Evolutionary conservation across 1,139 yeast species (phyloP).

Genomic region (Hanseniaspora sp.): DNA sequence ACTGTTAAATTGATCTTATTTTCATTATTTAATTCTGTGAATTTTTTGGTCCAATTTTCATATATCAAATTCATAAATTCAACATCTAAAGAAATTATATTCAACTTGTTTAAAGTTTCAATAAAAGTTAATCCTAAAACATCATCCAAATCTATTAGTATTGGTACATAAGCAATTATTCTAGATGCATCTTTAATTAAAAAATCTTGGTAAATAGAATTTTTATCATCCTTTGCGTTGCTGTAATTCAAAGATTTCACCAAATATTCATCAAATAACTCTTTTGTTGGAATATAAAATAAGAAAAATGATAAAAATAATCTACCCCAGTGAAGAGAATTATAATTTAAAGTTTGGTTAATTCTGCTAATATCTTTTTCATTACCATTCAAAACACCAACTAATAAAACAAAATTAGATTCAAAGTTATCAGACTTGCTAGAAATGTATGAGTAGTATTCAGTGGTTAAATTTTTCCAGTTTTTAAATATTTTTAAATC

Average conservation of each 20-base stretch:
- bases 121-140: conserved; percentile 7
- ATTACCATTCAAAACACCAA: conserved; percentile 10
- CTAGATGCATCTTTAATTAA: conserved; percentile 1
- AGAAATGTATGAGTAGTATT: conserved; percentile 15
- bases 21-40: background rate
- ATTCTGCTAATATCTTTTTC: conserved; percentile 1
- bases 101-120: conserved; percentile 4
- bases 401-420: background rate
- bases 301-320: conserved; percentile 36
- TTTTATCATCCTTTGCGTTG: background rate
- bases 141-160: conserved; percentile 11
- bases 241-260: conserved; percentile 24
- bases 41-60: background rate
- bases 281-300: conserved; percentile 48
- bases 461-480: conserved; percentile 30
- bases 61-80: conserved; percentile 7
- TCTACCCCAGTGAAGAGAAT: conserved; percentile 2
- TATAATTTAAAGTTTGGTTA: background rate
- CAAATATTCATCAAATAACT: conserved; percentile 37
- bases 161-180: conserved; percentile 1
- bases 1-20: background rate
- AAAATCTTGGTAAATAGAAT: conserved; percentile 3
- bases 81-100: background rate
- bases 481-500: conserved; percentile 27
- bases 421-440: background rate